Evolutionary conservation across 257 asterid species (phyloP).

Genomic region (Nicotiana benthamiana): DNA sequence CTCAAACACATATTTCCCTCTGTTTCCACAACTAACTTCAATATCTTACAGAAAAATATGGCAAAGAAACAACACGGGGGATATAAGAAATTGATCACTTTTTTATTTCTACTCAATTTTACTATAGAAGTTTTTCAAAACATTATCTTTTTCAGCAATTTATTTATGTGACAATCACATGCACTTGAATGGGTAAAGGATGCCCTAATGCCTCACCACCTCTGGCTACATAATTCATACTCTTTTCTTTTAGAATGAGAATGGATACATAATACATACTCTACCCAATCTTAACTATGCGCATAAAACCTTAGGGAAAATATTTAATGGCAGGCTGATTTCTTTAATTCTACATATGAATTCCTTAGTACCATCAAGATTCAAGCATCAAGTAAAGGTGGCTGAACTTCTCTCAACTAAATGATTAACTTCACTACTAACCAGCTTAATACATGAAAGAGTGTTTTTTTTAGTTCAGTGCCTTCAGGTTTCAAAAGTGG

Average conservation of each 20-base stretch:
- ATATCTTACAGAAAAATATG: neutral
- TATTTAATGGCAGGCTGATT: neutral
- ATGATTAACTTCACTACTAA: neutral
- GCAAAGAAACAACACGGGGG: neutral
- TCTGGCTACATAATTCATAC: neutral
- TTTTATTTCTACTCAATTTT: neutral
- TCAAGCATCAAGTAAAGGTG: neutral
- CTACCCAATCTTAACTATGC: neutral
- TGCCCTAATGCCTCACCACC: neutral
- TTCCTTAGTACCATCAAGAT: neutral
- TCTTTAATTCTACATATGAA: neutral
- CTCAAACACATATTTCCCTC: neutral
- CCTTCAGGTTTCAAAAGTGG: neutral
- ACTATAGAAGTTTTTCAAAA: neutral
- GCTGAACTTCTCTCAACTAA: neutral
- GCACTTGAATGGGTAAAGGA: neutral
- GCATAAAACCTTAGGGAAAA: neutral
- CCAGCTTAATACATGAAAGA: neutral
- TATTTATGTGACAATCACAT: neutral
- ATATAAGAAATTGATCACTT: neutral
- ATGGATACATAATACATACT: neutral
- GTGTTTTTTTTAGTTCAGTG: neutral
- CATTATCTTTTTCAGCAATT: neutral
- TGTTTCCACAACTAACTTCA: neutral
- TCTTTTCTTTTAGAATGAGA: too few species aligned